Base-by-base conservation (phyloP, 495 filamentous ascomycete genomes). In the Astrothelium subdiscretum region DNA sequence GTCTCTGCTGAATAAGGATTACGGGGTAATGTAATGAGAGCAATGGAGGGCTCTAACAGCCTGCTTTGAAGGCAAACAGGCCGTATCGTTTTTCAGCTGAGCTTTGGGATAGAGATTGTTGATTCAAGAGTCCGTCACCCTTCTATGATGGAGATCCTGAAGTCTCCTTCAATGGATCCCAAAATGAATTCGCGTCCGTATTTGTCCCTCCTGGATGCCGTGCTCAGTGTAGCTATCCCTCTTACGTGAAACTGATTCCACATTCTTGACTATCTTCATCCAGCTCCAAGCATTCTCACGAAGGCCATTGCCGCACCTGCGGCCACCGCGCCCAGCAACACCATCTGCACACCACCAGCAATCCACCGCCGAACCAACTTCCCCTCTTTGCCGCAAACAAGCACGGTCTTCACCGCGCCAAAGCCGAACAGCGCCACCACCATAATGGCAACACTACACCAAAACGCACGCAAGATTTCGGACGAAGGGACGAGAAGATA, bases 361-460 rank as follows among this genome's bases (percentile, higher is more conserved):
- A 78, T 52, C 0, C 75, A 77, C 54, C 72, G 71, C 63, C 75
- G 69, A 32, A 80, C 60, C 59, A 80, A 27, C 65, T 66, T 6
- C 70, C 71, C 32, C 60, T 68, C 76, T 70, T 79, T 44, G 72
- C 76, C 52, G 75, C 76, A 68, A 74, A 85, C 68, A 69, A 85
- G 61, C 29, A 72, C 73, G 27, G 84, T 86, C 77, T 91, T 91
- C 27, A 76, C 78, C 62, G 87, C 87, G 0, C 89, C 88, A 70
- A 92, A 92, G 3, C 79, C 64, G 67, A 90, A 90, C 60, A 92
- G 70, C 0, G 87, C 84, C 24, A 88, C 61, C 6, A 80, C 79
- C 81, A 89, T 91, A 2, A 87, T 80, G 0, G 74, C 78, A 57
- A 91, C 87, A 43, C 85, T 89, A 80, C 85, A 86, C 24, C 75